Percentiles rank a stretch among this genome's conserved stretches.
These are phyloP conservation scores for Solanum pinnatisectum DNA, from an alignment of 257 asterid species.

Conservation along the genomic window DNA sequence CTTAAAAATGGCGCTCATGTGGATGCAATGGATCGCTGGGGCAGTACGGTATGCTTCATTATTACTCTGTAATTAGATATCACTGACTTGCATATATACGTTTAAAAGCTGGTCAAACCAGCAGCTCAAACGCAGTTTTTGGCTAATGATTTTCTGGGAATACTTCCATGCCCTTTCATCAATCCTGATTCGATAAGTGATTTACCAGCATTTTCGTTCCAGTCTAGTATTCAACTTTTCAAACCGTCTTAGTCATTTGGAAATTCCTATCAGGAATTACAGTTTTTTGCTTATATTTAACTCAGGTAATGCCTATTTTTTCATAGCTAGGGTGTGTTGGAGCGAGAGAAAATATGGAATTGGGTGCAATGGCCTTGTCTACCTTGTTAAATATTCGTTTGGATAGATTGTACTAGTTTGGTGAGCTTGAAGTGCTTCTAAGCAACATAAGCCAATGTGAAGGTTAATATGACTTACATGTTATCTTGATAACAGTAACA, in stretches of 20 bases:
- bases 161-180: background rate
- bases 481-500: background rate
- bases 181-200: background rate
- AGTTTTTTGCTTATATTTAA: background rate
- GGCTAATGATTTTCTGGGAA: background rate
- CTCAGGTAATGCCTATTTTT: background rate
- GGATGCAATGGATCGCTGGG: constrained; percentile 69
- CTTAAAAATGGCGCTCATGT: constrained; percentile 50
- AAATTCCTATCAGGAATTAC: background rate
- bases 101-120: background rate
- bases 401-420: background rate
- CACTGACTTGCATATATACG: background rate
- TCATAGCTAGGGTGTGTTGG: background rate
- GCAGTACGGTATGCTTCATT: constrained; percentile 60
- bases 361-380: background rate
- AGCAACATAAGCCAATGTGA: background rate
- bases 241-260: background rate
- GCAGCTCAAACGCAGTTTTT: background rate
- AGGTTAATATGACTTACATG: background rate
- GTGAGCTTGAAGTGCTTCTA: background rate
- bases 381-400: background rate
- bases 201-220: background rate
- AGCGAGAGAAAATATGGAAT: background rate
- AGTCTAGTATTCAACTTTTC: background rate
- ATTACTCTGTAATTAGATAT: background rate